phyloP scores from a whole-genome alignment of 345 rosid species.

The Brassica rapa region DNA sequence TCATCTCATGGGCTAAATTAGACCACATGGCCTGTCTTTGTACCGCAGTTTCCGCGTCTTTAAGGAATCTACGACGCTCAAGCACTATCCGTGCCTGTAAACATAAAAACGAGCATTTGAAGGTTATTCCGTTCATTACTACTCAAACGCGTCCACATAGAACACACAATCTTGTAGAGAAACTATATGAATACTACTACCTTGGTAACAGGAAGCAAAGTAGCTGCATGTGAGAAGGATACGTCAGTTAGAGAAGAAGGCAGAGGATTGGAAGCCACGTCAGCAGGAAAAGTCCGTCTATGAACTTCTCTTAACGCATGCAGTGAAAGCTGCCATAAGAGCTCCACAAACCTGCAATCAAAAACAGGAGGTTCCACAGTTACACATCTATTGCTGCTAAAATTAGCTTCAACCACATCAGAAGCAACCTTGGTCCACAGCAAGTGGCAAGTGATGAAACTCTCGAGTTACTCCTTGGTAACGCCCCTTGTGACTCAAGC shows the following conservation, averaged over 20 bases:
- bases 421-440: constrained; percentile 87
- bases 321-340: constrained; percentile 97
- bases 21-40: constrained; percentile 99
- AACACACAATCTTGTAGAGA: neutral
- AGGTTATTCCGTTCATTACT: neutral
- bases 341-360: constrained; percentile 89
- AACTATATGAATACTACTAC: constrained; percentile 38
- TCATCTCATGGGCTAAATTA: constrained; percentile 98
- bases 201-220: constrained; percentile 96
- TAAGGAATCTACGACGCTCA: constrained; percentile 88
- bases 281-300: constrained; percentile 86
- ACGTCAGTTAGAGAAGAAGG: constrained; percentile 98
- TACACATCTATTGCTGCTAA: neutral
- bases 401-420: neutral
- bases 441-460: constrained; percentile 99
- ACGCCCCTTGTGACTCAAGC: constrained; percentile 98
- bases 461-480: constrained; percentile 97
- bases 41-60: constrained; percentile 91
- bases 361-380: constrained; percentile 13
- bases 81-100: constrained; percentile 91
- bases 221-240: constrained; percentile 96
- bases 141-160: constrained; percentile 17
- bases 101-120: neutral
- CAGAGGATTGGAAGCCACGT: constrained; percentile 78
- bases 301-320: constrained; percentile 97